These are phyloP conservation scores for Pseudogymnoascus sp. DNA, from an alignment of 2,329 filamentous ascomycete species.

Conservation along the genomic window DNA sequence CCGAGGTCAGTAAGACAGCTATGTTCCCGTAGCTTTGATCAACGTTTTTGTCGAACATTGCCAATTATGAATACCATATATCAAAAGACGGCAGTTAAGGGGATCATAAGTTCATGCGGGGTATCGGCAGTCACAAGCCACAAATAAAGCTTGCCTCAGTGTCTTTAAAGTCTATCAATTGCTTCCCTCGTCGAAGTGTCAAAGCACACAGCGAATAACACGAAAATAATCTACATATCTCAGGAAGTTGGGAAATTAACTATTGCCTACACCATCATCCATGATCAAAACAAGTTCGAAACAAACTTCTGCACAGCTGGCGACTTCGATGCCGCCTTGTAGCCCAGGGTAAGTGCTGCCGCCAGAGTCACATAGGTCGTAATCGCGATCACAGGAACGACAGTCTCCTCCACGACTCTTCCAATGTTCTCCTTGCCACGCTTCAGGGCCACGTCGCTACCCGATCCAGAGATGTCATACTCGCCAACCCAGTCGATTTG, in stretches of 20 bases:
- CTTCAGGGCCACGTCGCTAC: conserved; percentile 18
- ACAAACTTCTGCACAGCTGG: background rate
- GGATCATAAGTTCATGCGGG: background rate
- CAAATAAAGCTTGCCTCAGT: background rate
- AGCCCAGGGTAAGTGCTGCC: background rate
- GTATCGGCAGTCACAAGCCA: background rate
- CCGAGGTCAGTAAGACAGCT: background rate
- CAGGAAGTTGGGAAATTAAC: background rate
- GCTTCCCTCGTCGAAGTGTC: background rate
- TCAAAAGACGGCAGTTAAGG: background rate
- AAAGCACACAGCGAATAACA: background rate
- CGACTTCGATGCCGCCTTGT: background rate
- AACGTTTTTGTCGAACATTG: background rate
- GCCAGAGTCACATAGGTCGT: conserved; percentile 9
- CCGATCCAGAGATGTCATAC: conserved; percentile 32
- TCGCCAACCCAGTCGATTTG: conserved; percentile 37
- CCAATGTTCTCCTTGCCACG: conserved; percentile 25
- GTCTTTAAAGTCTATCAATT: conserved; percentile 5
- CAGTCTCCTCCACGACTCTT: conserved; percentile 31
- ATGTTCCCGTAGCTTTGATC: background rate
- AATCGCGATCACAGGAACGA: conserved; percentile 21
- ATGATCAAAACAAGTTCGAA: background rate
- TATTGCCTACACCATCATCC: background rate
- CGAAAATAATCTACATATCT: conserved; percentile 1
- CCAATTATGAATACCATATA: background rate